A percentile compares a stretch with the other conserved stretches of the same genome.
These are phyloP conservation scores for Centaurea solstitialis DNA, from an alignment of 129 eudicot species.

Conservation along the genomic window DNA sequence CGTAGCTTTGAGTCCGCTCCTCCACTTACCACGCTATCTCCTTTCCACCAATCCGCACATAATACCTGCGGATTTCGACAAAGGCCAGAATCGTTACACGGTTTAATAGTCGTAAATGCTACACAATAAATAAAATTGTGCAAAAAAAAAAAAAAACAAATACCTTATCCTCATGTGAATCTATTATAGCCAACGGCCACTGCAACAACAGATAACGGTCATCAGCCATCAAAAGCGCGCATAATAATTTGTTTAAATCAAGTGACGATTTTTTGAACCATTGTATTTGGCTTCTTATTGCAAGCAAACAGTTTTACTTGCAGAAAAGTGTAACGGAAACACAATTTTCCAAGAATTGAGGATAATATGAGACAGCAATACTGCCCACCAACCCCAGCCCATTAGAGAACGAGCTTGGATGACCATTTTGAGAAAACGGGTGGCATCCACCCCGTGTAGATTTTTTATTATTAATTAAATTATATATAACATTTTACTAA, in stretches of 20 bases:
- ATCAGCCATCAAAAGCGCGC: background rate
- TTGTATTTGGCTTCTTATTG: background rate
- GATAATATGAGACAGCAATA: background rate
- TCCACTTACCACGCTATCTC: slow-evolving; percentile 82
- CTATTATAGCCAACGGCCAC: slow-evolving; percentile 91
- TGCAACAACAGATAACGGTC: slow-evolving; percentile 39
- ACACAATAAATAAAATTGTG: background rate
- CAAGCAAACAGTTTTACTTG: background rate
- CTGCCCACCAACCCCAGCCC: background rate
- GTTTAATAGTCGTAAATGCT: background rate
- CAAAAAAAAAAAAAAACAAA: background rate
- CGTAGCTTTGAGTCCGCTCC: slow-evolving; percentile 87
- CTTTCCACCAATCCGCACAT: slow-evolving; percentile 96
- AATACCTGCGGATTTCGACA: slow-evolving; percentile 50
- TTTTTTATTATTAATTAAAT: background rate
- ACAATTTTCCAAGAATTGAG: background rate
- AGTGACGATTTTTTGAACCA: background rate
- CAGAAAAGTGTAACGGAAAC: background rate
- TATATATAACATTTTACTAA: background rate
- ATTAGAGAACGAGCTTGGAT: background rate
- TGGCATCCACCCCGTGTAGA: background rate
- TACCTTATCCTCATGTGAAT: slow-evolving; percentile 92
- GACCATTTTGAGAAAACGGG: background rate
- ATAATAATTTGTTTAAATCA: background rate
- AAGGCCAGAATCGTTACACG: background rate